Evolutionary conservation across 2,329 filamentous ascomycete genomes (phyloP).

Genomic region (Berkeleyomyces basicola): DNA sequence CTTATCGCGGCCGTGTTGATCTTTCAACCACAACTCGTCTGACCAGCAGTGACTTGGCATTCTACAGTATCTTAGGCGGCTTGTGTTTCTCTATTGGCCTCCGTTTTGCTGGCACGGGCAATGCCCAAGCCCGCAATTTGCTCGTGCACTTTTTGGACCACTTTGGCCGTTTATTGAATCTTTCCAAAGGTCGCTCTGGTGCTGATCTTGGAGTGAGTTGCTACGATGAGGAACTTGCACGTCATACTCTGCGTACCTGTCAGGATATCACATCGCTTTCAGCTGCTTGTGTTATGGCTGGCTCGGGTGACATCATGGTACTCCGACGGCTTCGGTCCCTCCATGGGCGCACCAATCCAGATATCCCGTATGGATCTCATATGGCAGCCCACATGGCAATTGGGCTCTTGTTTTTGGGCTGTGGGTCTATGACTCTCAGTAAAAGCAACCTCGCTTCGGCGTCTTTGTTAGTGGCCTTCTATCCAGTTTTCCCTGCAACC

Average conservation of each 20-base stretch:
- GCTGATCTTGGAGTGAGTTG: slow-evolving; percentile 22
- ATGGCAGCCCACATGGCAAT: slow-evolving; percentile 85
- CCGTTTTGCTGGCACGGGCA: slow-evolving; percentile 57
- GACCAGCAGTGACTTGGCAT: slow-evolving; percentile 69
- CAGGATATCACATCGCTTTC: slow-evolving; percentile 76
- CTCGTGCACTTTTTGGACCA: slow-evolving; percentile 73
- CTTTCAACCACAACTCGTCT: slow-evolving; percentile 29
- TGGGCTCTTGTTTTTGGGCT: slow-evolving; percentile 77
- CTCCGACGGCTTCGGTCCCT: slow-evolving; percentile 74
- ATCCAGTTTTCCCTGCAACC: slow-evolving; percentile 75
- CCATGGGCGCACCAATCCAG: slow-evolving; percentile 69
- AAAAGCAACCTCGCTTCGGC: slow-evolving; percentile 78
- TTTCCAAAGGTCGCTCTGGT: slow-evolving; percentile 24
- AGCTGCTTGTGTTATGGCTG: slow-evolving; percentile 81
- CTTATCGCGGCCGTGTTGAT: slow-evolving; percentile 47
- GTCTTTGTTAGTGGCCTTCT: slow-evolving; percentile 76
- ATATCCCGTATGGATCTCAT: slow-evolving; percentile 85
- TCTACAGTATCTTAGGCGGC: slow-evolving; percentile 82
- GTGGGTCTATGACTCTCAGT: slow-evolving; percentile 81
- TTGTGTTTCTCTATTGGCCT: slow-evolving; percentile 68
- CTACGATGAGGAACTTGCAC: slow-evolving; percentile 73
- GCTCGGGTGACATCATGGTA: slow-evolving; percentile 74
- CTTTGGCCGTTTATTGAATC: slow-evolving; percentile 59
- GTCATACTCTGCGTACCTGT: slow-evolving; percentile 75
- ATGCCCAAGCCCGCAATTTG: slow-evolving; percentile 57